Evolutionary conservation across 2,329 filamentous ascomycete genomes (phyloP), one percentile per base, ranked within the genome.

Genomic region (Penicillium nordicum): DNA sequence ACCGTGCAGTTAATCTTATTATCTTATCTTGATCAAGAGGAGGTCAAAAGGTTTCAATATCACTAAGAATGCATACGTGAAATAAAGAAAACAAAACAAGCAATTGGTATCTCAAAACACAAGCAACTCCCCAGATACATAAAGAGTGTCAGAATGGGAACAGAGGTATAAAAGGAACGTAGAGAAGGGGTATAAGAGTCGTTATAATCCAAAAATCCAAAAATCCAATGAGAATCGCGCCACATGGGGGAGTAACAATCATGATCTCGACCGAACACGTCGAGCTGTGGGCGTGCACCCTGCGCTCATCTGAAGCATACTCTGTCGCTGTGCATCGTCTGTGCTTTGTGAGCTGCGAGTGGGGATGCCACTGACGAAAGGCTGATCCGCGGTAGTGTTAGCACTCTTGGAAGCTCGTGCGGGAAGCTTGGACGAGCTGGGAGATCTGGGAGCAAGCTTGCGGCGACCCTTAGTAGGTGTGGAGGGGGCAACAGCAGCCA

Each of bases 211-310:
- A 23, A 46, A 46, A 38, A 44, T 43, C n/a, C 30, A 23, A 46
- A 46, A 38, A 44, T 43, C n/a, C 30, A 23, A 46, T n/a, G 4
- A 23, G 5, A 47, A 37, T 27, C 25, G 27, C 41, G 27, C n/a
- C 10, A 29, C 38, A 3, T 23, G 12, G 48, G 48, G 34, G 18
- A 18, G 51, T 50, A 21, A 46, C n/a, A 21, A 54, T 68, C 57
- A 72, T 50, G 62, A 50, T 48, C 69, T 62, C 34, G 66, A 61
- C 36, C 72, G 71, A 44, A 74, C 63, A 38, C 70, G 67, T 42
- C 67, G 67, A 53, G 70, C 69, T 57, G 69, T 69, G 34, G 71
- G 72, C 1, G 72, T 74, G 49, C 69, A 72, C 40, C 71, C 72
- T n/a, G 72, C 71, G 50, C 65, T 69, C 23, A 69, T 60, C 58